Conservation (phyloP, 2,329 filamentous ascomycete species). For the Colletotrichum tropicale region DNA sequence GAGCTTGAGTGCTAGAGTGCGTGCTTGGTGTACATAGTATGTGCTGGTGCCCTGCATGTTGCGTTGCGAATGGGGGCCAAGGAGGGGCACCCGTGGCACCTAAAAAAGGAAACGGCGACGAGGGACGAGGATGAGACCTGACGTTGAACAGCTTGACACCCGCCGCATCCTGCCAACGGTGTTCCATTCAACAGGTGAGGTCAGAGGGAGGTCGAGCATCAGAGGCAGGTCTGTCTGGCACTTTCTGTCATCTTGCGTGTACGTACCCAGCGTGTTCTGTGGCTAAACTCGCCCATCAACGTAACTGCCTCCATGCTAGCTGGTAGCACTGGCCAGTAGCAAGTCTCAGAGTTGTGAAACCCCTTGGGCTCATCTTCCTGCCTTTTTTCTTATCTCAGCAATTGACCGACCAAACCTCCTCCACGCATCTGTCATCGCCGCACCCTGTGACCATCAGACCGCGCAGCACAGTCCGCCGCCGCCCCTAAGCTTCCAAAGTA, state of each 20-base stretch:
- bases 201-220: not conserved
- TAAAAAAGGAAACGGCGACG: conserved; percentile 8
- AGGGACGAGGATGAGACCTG: not conserved
- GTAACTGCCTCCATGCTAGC: not conserved
- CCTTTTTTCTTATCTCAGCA: conserved; percentile 18
- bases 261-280: not conserved
- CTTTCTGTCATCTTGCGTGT: not conserved
- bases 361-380: not conserved
- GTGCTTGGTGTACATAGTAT: not conserved
- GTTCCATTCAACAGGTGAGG: not conserved
- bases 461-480: conserved; percentile 10
- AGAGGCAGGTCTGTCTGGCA: not conserved
- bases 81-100: conserved; percentile 11
- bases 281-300: not conserved
- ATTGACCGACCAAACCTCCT: conserved; percentile 8
- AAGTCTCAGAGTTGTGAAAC: conserved; percentile 14
- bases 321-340: not conserved
- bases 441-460: conserved; percentile 18
- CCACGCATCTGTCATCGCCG: conserved; percentile 16
- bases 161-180: not conserved
- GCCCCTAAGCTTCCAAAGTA: not conserved
- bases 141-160: not conserved
- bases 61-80: conserved; percentile 5
- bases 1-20: not conserved
- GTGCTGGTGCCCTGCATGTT: not conserved